Conservation (phyloP, 495 filamentous ascomycete species). For the Pseudomonodictys pantanalensis region DNA sequence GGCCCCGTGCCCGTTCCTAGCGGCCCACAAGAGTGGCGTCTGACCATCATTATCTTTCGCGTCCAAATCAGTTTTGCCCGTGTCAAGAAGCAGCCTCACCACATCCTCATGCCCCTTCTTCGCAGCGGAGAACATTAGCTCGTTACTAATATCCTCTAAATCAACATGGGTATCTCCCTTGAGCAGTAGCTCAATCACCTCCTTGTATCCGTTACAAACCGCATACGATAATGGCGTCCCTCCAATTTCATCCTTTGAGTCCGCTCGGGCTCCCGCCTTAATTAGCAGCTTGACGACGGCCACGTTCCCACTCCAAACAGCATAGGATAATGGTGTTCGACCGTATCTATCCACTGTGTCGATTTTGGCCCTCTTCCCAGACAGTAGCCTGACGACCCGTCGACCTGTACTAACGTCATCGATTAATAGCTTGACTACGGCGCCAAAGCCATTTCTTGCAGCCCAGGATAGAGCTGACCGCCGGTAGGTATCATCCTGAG, state of each 20-base stretch:
- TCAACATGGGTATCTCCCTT: constrained; percentile 12
- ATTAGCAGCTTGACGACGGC: constrained; percentile 29
- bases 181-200: constrained; percentile 30
- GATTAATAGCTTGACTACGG: no score
- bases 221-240: constrained; percentile 35
- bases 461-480: no score
- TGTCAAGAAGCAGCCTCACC: no score
- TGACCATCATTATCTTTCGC: background rate
- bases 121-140: background rate
- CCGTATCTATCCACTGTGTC: constrained; percentile 2
- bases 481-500: no score
- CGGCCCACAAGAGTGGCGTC: background rate
- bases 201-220: background rate
- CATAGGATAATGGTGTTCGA: constrained; percentile 5
- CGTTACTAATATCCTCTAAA: background rate
- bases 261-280: constrained; percentile 16
- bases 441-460: no score
- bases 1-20: background rate
- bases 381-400: background rate
- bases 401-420: no score
- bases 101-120: background rate
- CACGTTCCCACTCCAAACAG: background rate
- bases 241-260: constrained; percentile 28
- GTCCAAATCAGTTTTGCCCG: background rate
- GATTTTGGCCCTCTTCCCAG: background rate